phyloP scores from a whole-genome alignment of 495 filamentous ascomycete species.

The Tuber borchii region DNA sequence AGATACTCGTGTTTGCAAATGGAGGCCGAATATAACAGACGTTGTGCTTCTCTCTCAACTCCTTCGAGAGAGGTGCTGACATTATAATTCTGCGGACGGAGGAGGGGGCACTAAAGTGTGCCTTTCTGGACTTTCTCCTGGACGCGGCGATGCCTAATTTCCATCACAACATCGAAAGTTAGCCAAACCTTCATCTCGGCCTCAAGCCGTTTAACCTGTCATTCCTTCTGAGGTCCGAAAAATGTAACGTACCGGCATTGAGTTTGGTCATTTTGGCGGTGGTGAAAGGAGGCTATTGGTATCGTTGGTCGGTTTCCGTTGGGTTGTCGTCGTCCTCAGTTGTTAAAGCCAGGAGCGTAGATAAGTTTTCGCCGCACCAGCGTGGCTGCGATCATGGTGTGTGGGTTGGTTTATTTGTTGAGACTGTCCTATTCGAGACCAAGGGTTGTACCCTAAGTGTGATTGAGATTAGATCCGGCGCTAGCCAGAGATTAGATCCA shows the following conservation, averaged over 20 bases:
- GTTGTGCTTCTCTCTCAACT: slow-evolving; percentile 92
- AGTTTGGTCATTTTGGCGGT: slow-evolving; percentile 54
- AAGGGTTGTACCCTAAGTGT: slow-evolving; percentile 13
- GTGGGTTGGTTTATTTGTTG: slow-evolving; percentile 2
- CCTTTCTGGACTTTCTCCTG: slow-evolving; percentile 94
- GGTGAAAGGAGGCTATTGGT: slow-evolving; percentile 35
- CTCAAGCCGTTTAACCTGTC: neutral
- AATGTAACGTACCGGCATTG: slow-evolving; percentile 47
- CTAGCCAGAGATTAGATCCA: neutral
- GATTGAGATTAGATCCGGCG: neutral
- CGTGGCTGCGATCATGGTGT: neutral
- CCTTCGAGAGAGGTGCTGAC: slow-evolving; percentile 88
- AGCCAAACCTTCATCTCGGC: neutral
- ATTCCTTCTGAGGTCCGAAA: neutral
- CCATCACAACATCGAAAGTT: slow-evolving; percentile 4
- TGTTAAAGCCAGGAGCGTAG: slow-evolving; percentile 6
- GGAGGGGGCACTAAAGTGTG: slow-evolving; percentile 88
- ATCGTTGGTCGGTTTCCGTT: slow-evolving; percentile 25
- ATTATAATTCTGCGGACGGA: slow-evolving; percentile 87
- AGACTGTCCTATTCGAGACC: slow-evolving; percentile 10
- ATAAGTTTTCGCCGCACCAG: slow-evolving; percentile 22
- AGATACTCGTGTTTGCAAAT: slow-evolving; percentile 5
- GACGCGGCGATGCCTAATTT: slow-evolving; percentile 59
- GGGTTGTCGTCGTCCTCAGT: slow-evolving; percentile 17
- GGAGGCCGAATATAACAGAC: slow-evolving; percentile 49